Base-by-base conservation (phyloP, 2,329 filamentous ascomycete species). In the Thelonectria discophora region DNA sequence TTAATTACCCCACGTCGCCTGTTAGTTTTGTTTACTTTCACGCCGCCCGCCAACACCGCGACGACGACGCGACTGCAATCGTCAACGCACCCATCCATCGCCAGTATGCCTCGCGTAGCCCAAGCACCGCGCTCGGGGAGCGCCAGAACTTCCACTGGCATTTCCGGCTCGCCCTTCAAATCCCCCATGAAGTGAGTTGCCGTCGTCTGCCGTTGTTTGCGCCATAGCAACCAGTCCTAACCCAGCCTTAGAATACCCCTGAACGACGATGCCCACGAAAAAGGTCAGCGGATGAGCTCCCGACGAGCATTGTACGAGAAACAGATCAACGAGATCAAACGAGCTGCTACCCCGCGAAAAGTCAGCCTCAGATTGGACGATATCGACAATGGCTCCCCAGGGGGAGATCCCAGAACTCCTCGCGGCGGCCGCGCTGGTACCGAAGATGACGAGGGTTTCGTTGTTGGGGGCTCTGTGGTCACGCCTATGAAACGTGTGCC, bases 401-500 rank as follows among this genome's bases (percentile, higher is more conserved):
- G 80, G 70, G 83, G 87, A 34, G 86, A 84, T 64, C 84, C 86
- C 51, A 72, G 74, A 30, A 89, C 85, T 13, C 86, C 85, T 45
- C 80, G 76, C 43, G 74, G 73, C 15, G 77, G 77, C 46, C 71
- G 72, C 58, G 54, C 24, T 3, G 68, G 73, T 47, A 64, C 74
- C 12, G 80, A 80, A 65, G 84, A 82, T 48, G 84, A 86, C 65
- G 86, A 88, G 37, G 82, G 87, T 62, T 81, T 88, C 65, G 84
- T 88, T 71, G 90, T 92, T 47, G 88, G 87, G 60, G 90, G 91
- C 32, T 87, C 84, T 65, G 92, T 90, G 39, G 90, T 97, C 55
- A 97, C 95, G 62, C 95, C 94, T 55, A 94, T 97, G 90, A 97
- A 97, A 84, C 91, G 94, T 63, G 92, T 97, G 27, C 95, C 95